These are phyloP conservation scores for Stropharia rugosoannulata DNA, from an alignment of 768 basidiomycete species.

Conservation along the genomic window DNA sequence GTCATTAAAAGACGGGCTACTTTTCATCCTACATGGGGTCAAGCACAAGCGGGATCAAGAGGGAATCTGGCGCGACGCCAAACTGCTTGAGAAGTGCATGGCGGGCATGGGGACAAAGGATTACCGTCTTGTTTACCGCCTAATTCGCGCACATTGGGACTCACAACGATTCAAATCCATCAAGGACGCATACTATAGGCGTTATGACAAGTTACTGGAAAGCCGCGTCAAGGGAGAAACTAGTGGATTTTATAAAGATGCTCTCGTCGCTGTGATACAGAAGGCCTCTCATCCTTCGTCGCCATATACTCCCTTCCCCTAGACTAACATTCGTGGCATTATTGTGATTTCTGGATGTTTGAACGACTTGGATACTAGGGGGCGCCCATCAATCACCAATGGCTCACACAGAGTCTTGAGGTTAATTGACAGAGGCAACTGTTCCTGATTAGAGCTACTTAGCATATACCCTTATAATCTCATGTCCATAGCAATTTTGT, in stretches of 20 bases:
- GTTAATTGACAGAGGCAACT: too few species aligned
- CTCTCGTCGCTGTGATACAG: conserved; percentile 31
- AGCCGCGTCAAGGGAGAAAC: conserved; percentile 49
- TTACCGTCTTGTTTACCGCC: conserved; percentile 35
- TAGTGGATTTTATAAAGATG: conserved; percentile 46
- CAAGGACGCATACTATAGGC: conserved; percentile 44
- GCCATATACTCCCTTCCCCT: background rate
- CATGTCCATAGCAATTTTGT: too few species aligned
- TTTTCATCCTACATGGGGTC: conserved; percentile 45
- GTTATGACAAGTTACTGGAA: conserved; percentile 41
- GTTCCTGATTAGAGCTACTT: too few species aligned
- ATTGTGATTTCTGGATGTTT: too few species aligned
- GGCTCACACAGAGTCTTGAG: too few species aligned
- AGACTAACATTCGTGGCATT: too few species aligned
- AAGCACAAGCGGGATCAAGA: conserved; percentile 43
- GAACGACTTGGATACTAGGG: too few species aligned
- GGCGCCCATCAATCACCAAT: too few species aligned
- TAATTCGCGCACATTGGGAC: conserved; percentile 56
- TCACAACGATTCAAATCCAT: conserved; percentile 41
- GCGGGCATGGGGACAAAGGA: conserved; percentile 53
- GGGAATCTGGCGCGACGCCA: conserved; percentile 52
- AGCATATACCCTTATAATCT: too few species aligned
- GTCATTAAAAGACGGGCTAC: conserved; percentile 41
- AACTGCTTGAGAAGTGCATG: conserved; percentile 53
- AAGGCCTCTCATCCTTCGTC: background rate